Evolutionary conservation across 805 yeast genomes (phyloP).

Genomic region (Yarrowia alimentaria): DNA sequence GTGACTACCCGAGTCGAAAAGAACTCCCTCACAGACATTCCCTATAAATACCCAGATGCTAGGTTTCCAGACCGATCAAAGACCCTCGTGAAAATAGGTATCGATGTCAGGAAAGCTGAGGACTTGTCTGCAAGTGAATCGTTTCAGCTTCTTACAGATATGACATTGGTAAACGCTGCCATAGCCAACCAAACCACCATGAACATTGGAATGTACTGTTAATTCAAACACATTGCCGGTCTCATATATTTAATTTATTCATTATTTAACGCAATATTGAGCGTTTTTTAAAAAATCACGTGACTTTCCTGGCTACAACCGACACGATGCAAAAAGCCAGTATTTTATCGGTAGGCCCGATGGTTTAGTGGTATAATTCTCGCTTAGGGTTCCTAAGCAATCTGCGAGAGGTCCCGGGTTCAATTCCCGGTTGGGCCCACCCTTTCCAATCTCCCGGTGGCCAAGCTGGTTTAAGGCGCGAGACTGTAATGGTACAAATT

Average conservation of each 20-base stretch:
- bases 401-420: conserved; percentile 28
- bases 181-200: no score
- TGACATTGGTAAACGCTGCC: no score
- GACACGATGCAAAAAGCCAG: neutral
- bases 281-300: neutral
- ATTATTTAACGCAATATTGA: no score
- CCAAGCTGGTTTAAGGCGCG: conserved; percentile 28
- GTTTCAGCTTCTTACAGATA: neutral
- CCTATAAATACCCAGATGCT: neutral
- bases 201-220: no score
- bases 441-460: conserved; percentile 19
- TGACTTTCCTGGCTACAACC: neutral
- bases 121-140: neutral
- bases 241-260: no score
- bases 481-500: conserved; percentile 26
- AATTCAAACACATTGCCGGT: no score
- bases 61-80: neutral
- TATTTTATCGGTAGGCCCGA: conserved; percentile 13
- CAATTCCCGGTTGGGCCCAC: conserved; percentile 28
- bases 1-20: neutral
- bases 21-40: neutral
- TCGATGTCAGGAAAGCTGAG: neutral
- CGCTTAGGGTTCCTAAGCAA: conserved; percentile 28
- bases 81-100: neutral
- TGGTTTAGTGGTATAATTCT: conserved; percentile 28